phyloP scores from a whole-genome alignment of 1,284 basidiomycete genomes.

The Albatrellus sp. region DNA sequence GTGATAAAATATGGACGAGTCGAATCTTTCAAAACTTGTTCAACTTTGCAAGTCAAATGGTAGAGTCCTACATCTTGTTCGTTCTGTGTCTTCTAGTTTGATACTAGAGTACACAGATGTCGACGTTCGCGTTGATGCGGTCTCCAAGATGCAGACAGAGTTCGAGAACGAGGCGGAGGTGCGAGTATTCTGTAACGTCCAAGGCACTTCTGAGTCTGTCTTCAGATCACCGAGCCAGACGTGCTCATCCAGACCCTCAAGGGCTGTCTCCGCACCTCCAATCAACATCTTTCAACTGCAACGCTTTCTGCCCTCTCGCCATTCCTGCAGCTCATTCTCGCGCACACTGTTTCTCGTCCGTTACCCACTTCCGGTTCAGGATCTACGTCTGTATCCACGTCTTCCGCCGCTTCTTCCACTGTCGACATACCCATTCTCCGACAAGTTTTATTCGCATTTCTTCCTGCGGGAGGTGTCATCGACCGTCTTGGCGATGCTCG shows the following conservation, averaged over 20 bases:
- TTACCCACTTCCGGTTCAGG: slow-evolving; percentile 20
- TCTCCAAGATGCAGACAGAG: slow-evolving; percentile 60
- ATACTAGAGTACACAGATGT: slow-evolving; percentile 36
- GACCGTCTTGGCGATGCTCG: slow-evolving; percentile 74
- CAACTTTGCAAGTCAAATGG: slow-evolving; percentile 61
- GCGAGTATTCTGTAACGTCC: slow-evolving; percentile 11
- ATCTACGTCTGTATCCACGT: slow-evolving; percentile 35
- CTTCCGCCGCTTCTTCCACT: slow-evolving; percentile 27
- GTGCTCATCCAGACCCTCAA: slow-evolving; percentile 57
- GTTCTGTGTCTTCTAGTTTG: slow-evolving; percentile 1
- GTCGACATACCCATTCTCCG: slow-evolving; percentile 51
- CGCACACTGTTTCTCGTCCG: slow-evolving; percentile 22
- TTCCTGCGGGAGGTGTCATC: slow-evolving; percentile 64
- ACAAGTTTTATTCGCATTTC: slow-evolving; percentile 50
- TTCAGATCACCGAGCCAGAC: slow-evolving; percentile 59
- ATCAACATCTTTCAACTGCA: slow-evolving; percentile 72
- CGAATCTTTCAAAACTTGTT: slow-evolving; percentile 47
- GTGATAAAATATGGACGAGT: slow-evolving; percentile 24
- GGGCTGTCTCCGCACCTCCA: slow-evolving; percentile 63
- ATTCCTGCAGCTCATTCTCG: slow-evolving; percentile 48
- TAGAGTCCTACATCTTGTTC: slow-evolving; percentile 19
- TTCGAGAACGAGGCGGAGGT: slow-evolving; percentile 63
- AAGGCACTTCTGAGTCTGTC: too few relatives aligned
- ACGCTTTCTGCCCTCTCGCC: slow-evolving; percentile 53
- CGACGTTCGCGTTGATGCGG: slow-evolving; percentile 67